Base-by-base conservation (phyloP, 768 basidiomycete genomes). In the Mycena sanguinolenta region DNA sequence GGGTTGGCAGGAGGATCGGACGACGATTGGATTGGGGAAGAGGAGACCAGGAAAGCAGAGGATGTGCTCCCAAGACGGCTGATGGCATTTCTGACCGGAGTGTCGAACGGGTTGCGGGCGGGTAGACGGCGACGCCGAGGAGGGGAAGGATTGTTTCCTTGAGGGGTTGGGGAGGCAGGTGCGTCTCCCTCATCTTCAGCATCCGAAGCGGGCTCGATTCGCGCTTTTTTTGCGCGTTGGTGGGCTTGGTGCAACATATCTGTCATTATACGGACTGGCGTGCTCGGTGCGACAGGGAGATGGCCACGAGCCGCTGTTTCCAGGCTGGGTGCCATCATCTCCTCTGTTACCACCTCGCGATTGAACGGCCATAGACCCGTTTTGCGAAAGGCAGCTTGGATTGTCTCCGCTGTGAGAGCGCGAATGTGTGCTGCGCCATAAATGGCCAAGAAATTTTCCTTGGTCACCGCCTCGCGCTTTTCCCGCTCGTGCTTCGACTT, bases 301-400 rank as follows among this genome's bases (percentile, higher is more conserved):
- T 55, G 53, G 12, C 30, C 53, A 1, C 53, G 53, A n/a, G 12
- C 30, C 2, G 53, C 19, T 32, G 32, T 55, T n/a, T 55, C 53
- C 16, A 55, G 30, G 30, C 53, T 55, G 5, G 53, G 30, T 9
- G 53, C 53, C 53, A 55, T 55, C 53, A 55, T 55, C 30, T 32
- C 53, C 25, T 10, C 25, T 8, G 53, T 55, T 1, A 55, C 34
- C 60, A 72, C 66, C 77, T 75, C 2, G 79, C 67, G 0, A n/a
- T 34, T 55, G 53, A 55, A 74, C 3, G 53, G 53, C 53, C 53
- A 55, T 21, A 55, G 4, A n/a, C 53, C 53, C 6, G 53, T 55
- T 55, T 55, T 55, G 30, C 53, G 32, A n/a, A 55, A 55, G 30
- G 53, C 53, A 10, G 53, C 30, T 21, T 55, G 1, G 17, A 55